Conservation (phyloP, 805 yeast genomes). For the Lipomyces oligophaga region DNA sequence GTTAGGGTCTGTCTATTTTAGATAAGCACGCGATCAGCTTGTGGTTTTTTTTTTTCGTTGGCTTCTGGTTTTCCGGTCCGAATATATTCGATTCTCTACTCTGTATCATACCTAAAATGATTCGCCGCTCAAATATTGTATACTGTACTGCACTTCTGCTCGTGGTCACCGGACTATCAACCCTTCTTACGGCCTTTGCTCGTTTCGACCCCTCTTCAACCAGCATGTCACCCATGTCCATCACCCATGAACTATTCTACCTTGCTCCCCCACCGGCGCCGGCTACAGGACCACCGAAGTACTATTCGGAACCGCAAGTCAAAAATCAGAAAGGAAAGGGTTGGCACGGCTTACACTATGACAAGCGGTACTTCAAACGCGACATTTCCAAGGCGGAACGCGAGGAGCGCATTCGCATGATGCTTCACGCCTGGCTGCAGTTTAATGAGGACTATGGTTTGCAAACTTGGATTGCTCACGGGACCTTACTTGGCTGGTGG, state of each 20-base stretch:
- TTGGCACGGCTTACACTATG: conserved; percentile 44
- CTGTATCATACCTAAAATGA: too few species aligned
- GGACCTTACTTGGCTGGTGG: conserved; percentile 49
- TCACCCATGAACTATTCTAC: conserved; percentile 28
- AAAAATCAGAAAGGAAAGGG: conserved; percentile 7
- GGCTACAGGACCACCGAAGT: conserved; percentile 22
- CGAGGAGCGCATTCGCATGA: conserved; percentile 46
- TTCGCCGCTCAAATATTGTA: conserved; percentile 16
- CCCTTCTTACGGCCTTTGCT: conserved; percentile 7
- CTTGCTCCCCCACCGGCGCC: conserved; percentile 20
- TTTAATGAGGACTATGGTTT: conserved; percentile 45
- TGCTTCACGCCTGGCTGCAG: conserved; percentile 47
- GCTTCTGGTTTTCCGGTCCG: too few species aligned
- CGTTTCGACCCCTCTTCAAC: not conserved
- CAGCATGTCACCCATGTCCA: conserved; percentile 19
- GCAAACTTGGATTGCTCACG: conserved; percentile 49
- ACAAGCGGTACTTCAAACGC: conserved; percentile 62
- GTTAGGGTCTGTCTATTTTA: too few species aligned
- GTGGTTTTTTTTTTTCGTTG: too few species aligned
- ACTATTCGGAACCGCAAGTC: conserved; percentile 23
- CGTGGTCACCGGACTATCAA: conserved; percentile 7
- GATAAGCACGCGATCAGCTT: too few species aligned
- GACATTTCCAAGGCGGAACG: conserved; percentile 41
- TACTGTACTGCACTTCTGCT: conserved; percentile 11
- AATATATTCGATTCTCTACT: too few species aligned